phyloP scores from a whole-genome alignment of 2,329 filamentous ascomycete genomes.

The Pseudogymnoascus sp. region DNA sequence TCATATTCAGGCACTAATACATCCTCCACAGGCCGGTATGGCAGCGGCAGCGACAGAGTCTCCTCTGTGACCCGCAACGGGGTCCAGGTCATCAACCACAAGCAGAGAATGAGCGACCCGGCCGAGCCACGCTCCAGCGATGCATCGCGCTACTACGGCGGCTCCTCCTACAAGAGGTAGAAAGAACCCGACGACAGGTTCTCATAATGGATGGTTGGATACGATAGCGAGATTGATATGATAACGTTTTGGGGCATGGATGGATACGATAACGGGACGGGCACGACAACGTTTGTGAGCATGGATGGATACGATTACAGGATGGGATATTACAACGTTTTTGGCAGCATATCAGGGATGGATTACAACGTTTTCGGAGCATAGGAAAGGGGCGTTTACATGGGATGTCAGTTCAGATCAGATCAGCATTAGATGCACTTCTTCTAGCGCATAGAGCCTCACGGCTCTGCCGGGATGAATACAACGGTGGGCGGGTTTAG shows the following conservation, averaged over 20 bases:
- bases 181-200: background rate
- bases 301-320: background rate
- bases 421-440: slow-evolving; percentile 4
- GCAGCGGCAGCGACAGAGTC: background rate
- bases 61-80: slow-evolving; percentile 4
- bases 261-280: background rate
- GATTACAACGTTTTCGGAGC: background rate
- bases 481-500: background rate
- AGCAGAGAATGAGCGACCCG: background rate
- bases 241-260: background rate
- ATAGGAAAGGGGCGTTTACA: background rate
- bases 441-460: background rate
- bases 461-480: background rate
- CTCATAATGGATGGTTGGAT: background rate
- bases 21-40: background rate
- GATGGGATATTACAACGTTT: background rate
- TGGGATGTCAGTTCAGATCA: background rate
- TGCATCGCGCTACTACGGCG: background rate
- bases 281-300: background rate
- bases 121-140: background rate
- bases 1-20: background rate
- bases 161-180: background rate
- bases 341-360: too few species aligned
- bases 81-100: slow-evolving; percentile 8
- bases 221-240: background rate